Evolutionary conservation across 176 grass and related monocot species (phyloP).

Genomic region (Dendrocalamus sinicus): DNA sequence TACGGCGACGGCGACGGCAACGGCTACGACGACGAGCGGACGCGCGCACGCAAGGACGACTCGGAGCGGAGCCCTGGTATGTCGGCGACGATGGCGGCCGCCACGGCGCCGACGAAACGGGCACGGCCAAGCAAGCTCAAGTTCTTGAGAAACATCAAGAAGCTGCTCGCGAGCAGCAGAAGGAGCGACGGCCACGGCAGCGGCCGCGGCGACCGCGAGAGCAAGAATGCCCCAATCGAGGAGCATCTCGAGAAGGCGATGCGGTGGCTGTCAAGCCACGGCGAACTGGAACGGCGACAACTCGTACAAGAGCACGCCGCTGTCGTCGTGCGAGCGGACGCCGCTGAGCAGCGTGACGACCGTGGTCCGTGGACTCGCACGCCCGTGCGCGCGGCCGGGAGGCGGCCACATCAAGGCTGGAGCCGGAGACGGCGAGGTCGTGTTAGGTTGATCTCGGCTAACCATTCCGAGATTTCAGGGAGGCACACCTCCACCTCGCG

Average conservation of each 20-base stretch:
- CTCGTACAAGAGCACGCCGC: constrained; percentile 55
- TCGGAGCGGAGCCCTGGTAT: not conserved
- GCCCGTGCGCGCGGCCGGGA: not conserved
- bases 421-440: constrained; percentile 38
- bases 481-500: too few species aligned
- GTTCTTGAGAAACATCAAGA: not conserved
- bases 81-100: not conserved
- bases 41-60: not conserved
- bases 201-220: not conserved
- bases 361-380: constrained; percentile 20
- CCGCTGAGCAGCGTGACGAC: constrained; percentile 56
- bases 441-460: too few species aligned
- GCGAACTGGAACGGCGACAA: constrained; percentile 33
- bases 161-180: constrained; percentile 50
- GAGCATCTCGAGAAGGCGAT: constrained; percentile 55
- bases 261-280: constrained; percentile 51
- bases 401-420: not conserved
- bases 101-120: too few species aligned
- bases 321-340: constrained; percentile 54
- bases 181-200: not conserved
- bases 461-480: too few species aligned
- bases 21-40: not conserved
- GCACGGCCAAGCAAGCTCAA: too few species aligned
- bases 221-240: constrained; percentile 23
- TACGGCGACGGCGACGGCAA: constrained; percentile 7